Conservation (phyloP, 257 asterid genomes). For the Leonotis leonurus region DNA sequence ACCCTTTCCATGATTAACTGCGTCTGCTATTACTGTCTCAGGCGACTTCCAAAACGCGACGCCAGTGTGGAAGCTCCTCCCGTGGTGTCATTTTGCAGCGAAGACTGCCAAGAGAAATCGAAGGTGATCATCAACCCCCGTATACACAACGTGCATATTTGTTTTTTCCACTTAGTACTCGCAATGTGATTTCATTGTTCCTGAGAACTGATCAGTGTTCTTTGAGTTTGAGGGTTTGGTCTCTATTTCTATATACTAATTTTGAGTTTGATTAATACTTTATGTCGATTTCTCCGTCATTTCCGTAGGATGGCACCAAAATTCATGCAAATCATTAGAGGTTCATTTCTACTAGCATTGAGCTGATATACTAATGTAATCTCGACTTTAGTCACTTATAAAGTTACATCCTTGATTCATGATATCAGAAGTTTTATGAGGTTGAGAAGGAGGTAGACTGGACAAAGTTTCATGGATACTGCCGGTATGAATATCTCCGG, state of each 20-base stretch:
- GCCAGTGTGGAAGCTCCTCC: slow-evolving; percentile 5
- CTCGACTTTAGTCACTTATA: not conserved
- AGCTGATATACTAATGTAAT: too few species aligned
- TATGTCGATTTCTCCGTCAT: not conserved
- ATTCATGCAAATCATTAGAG: not conserved
- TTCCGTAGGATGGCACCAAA: not conserved
- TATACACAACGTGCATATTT: not conserved
- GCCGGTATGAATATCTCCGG: slow-evolving; percentile 57
- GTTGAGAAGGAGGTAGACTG: slow-evolving; percentile 77
- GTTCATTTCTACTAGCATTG: not conserved
- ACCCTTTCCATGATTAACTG: slow-evolving; percentile 34
- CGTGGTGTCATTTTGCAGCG: slow-evolving; percentile 41
- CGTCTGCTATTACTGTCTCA: slow-evolving; percentile 67
- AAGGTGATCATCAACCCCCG: slow-evolving; percentile 26
- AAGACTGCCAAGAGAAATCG: slow-evolving; percentile 41
- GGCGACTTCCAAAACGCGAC: slow-evolving; percentile 25
- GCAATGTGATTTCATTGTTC: not conserved
- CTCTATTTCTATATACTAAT: not conserved
- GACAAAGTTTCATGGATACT: slow-evolving; percentile 64
- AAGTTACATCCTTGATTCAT: slow-evolving; percentile 12
- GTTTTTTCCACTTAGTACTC: not conserved
- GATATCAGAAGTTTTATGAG: slow-evolving; percentile 39
- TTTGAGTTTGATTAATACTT: not conserved
- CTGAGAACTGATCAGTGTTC: not conserved
- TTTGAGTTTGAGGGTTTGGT: not conserved